These are phyloP conservation scores for Quercus variabilis DNA, from an alignment of 306 rosid species.

Conservation along the genomic window DNA sequence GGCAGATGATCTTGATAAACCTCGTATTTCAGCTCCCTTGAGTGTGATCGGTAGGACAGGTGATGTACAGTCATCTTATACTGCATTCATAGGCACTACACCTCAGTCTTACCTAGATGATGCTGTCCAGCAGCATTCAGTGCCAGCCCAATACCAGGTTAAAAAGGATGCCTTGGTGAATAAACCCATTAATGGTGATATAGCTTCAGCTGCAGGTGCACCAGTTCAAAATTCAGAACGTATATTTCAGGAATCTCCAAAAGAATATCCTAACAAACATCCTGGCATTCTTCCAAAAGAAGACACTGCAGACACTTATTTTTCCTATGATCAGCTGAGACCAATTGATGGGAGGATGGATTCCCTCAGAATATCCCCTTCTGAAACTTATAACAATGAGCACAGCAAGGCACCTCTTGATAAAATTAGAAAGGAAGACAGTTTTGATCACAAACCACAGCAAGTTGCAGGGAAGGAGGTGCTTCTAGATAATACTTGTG, in stretches of 20 bases:
- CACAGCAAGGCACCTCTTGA: conserved; percentile 33
- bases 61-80: conserved; percentile 38
- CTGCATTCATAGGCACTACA: conserved; percentile 29
- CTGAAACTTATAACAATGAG: conserved; percentile 40
- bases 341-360: conserved; percentile 54
- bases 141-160: conserved; percentile 36
- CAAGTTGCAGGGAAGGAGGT: conserved; percentile 35
- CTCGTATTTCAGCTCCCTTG: conserved; percentile 27
- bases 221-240: conserved; percentile 40
- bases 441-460: conserved; percentile 27
- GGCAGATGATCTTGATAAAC: conserved; percentile 28
- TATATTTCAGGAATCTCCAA: conserved; percentile 38
- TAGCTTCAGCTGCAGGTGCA: conserved; percentile 26
- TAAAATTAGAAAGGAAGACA: conserved; percentile 37
- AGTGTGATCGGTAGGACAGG: conserved; percentile 37
- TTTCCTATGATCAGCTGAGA: conserved; percentile 43
- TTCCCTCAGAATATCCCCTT: conserved; percentile 30
- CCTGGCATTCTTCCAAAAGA: conserved; percentile 35
- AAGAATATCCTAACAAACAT: conserved; percentile 35
- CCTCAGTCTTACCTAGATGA: conserved; percentile 39
- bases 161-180: conserved; percentile 29
- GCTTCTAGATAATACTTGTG: conserved; percentile 36
- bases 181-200: conserved; percentile 33
- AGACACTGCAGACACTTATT: conserved; percentile 34
- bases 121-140: conserved; percentile 28